Evolutionary conservation across 768 basidiomycete species (phyloP), one percentile per base, ranked within the genome.

Genomic region (Suillus discolor): DNA sequence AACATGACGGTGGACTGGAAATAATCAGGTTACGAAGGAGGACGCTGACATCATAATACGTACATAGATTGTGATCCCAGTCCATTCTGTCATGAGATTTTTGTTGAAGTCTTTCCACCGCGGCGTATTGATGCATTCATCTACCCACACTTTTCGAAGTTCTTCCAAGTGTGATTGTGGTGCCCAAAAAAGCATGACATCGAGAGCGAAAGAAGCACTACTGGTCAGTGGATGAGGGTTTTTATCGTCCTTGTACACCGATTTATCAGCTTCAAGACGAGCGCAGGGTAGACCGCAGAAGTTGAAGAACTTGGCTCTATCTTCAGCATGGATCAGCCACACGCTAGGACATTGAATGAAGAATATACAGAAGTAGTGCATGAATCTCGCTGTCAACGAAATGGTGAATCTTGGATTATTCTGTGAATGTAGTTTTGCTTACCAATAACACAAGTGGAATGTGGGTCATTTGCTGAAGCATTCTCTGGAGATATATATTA

Each of bases 31-130:
- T 44, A 28, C 3, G 20, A 49, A 20, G 61, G 28, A n/a, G n/a
- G 13, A 41, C 16, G 15, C 5, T 25, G 2, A 13, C 11, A 31
- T 8, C 12, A 44, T 38, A 20, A n/a, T 53, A 69, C 82, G 38
- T 57, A 86, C 86, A 63, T 81, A 82, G 51, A 84, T 79, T 23
- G 80, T 81, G 57, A 85, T 79, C 54, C 82, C 80, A 63, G 80
- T 73, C 85, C 83, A 85, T 69, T 87, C 83, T 6, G 75, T 72
- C 38, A 76, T 79, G 34, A 85, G 74, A 12, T 80, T 80, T 6
- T 60, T 63, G 31, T 86, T 78, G 57, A 82, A 81, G 12, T 75
- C 71, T 7, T 72, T 68, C 83, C 84, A 86, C 6, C 74, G 69
- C 6, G 70, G 69, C 16, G 74, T 66, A 42, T 79, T 77, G 64